These are phyloP conservation scores for Lactifluus rugatus DNA, from an alignment of 768 basidiomycete genomes.

Conservation along the genomic window DNA sequence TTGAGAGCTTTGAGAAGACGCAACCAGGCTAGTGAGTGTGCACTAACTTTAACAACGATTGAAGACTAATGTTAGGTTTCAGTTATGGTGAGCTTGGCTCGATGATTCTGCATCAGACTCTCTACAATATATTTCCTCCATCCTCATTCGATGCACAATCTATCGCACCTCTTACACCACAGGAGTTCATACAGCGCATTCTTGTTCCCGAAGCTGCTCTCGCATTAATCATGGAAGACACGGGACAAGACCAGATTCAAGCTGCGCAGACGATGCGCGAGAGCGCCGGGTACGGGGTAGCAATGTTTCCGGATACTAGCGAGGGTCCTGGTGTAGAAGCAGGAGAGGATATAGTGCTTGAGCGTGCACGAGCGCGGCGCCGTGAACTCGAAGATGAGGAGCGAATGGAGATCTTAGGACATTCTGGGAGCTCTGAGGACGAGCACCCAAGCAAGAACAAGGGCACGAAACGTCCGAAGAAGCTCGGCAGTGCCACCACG, in stretches of 20 bases:
- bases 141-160: constrained; percentile 41
- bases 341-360: constrained; percentile 36
- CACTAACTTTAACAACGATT: no score
- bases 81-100: constrained; percentile 87
- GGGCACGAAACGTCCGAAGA: constrained; percentile 11
- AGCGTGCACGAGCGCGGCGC: constrained; percentile 33
- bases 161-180: constrained; percentile 55
- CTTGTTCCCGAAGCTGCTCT: constrained; percentile 86
- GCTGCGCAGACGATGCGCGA: constrained; percentile 59
- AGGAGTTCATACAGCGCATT: constrained; percentile 72
- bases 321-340: constrained; percentile 28
- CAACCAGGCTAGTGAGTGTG: constrained; percentile 82
- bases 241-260: constrained; percentile 32
- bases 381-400: constrained; percentile 37
- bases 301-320: constrained; percentile 69
- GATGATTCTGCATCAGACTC: constrained; percentile 66
- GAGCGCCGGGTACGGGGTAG: constrained; percentile 74
- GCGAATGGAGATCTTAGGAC: constrained; percentile 25
- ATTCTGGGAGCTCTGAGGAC: constrained; percentile 16
- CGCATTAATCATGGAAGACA: constrained; percentile 75
- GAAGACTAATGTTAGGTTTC: not conserved
- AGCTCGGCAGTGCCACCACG: not conserved
- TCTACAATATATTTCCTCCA: constrained; percentile 68
- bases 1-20: constrained; percentile 66
- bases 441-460: not conserved